Evolutionary conservation across 31 red algal species (phyloP).

Genomic region (Bonnemaisonia californica): DNA sequence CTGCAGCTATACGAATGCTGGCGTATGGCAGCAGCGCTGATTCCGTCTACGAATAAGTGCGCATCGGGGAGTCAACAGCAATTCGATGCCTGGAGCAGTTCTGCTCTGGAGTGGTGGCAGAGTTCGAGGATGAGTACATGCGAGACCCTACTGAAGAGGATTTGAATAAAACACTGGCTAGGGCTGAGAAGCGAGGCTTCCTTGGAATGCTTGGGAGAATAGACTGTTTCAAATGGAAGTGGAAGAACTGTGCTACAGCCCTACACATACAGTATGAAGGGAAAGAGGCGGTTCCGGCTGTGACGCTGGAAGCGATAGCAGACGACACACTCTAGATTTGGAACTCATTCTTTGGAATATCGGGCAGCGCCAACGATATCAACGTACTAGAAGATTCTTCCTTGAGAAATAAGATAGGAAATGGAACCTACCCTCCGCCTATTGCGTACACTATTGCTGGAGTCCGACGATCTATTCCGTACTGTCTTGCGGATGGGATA

Average conservation of each 20-base stretch:
- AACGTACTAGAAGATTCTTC: constrained; percentile 14
- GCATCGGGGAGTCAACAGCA: too few species aligned
- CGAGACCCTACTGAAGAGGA: background rate
- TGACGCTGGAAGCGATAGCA: constrained; percentile 29
- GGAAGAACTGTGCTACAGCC: constrained; percentile 26
- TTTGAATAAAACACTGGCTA: background rate
- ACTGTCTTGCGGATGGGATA: constrained; percentile 34
- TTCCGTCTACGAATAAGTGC: constrained; percentile 2
- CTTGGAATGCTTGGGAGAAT: constrained; percentile 20
- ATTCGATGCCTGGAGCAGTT: background rate
- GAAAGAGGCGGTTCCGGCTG: background rate
- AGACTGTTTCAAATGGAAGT: constrained; percentile 22
- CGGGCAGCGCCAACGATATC: constrained; percentile 35
- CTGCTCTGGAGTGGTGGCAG: background rate
- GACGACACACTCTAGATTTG: constrained; percentile 42
- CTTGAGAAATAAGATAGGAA: constrained; percentile 6
- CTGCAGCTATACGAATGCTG: constrained; percentile 15
- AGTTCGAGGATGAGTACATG: constrained; percentile 14
- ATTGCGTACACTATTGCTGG: constrained; percentile 10
- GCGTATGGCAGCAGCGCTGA: constrained; percentile 5
- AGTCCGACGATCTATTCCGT: constrained; percentile 3
- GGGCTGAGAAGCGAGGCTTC: constrained; percentile 5
- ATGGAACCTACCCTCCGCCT: background rate
- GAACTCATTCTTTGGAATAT: constrained; percentile 28
- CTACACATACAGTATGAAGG: background rate